Percentiles rank a stretch among this genome's conserved stretches.
Evolutionary conservation across 2,329 filamentous ascomycete species (phyloP).

Genomic region (Phialocephala subalpina): DNA sequence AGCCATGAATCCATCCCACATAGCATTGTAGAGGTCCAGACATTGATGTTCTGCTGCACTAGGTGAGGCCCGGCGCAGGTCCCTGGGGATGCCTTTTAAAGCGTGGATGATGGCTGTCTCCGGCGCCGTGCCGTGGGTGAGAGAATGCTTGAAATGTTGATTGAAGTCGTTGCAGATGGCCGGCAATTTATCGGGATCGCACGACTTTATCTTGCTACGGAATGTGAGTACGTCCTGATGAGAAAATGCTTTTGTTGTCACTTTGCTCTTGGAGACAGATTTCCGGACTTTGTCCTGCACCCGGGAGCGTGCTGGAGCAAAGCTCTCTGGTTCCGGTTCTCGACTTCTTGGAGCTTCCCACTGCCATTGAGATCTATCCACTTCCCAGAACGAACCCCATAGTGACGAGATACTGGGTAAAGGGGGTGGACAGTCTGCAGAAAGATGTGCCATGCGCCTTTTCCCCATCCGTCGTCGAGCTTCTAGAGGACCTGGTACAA

Average conservation of each 20-base stretch:
- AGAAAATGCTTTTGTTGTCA: background rate
- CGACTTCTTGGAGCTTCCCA: constrained; percentile 42
- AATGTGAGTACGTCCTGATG: constrained; percentile 28
- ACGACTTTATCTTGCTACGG: constrained; percentile 19
- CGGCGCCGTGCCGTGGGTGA: constrained; percentile 35
- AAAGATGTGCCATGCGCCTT: constrained; percentile 42
- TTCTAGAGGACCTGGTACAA: constrained; percentile 46
- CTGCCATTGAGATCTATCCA: constrained; percentile 40
- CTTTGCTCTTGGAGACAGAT: background rate
- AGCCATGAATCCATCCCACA: background rate
- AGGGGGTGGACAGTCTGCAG: constrained; percentile 34
- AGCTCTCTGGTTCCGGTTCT: constrained; percentile 13
- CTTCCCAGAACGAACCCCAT: constrained; percentile 36
- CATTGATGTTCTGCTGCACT: constrained; percentile 18
- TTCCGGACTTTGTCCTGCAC: background rate
- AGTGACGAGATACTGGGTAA: constrained; percentile 24
- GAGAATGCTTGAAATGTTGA: constrained; percentile 32
- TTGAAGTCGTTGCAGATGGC: constrained; percentile 34
- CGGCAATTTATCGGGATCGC: background rate
- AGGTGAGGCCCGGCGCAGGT: constrained; percentile 20
- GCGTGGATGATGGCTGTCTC: constrained; percentile 22
- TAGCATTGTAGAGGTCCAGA: background rate
- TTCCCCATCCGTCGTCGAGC: constrained; percentile 43
- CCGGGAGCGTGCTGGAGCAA: background rate
- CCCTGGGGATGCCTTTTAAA: constrained; percentile 24